phyloP scores from a whole-genome alignment of 2,329 filamentous ascomycete genomes.

The Bipolaris zeicola region DNA sequence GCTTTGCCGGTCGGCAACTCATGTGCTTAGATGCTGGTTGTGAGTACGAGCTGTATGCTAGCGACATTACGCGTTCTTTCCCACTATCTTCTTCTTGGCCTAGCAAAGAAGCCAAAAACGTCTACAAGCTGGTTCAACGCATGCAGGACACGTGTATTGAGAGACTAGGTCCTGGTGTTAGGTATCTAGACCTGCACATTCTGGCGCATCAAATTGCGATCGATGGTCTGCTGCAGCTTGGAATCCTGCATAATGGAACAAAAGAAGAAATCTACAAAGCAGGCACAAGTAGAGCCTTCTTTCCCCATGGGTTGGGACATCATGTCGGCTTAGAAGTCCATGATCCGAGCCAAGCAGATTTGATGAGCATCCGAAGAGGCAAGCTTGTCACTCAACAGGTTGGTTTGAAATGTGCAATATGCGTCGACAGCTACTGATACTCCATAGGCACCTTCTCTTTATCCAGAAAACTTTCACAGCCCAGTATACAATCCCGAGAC shows the following conservation, averaged over 20 bases:
- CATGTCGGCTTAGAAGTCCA: slow-evolving; percentile 94
- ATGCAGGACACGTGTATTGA: slow-evolving; percentile 82
- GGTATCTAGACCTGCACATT: slow-evolving; percentile 74
- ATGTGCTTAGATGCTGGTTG: slow-evolving; percentile 86
- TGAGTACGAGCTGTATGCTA: slow-evolving; percentile 84
- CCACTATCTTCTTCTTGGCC: slow-evolving; percentile 74
- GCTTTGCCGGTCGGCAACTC: slow-evolving; percentile 71
- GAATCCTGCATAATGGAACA: slow-evolving; percentile 70
- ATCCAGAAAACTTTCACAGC: slow-evolving; percentile 39
- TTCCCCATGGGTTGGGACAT: slow-evolving; percentile 89
- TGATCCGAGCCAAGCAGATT: slow-evolving; percentile 58
- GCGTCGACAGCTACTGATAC: slow-evolving; percentile 15
- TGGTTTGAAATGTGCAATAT: neutral
- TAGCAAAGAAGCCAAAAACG: slow-evolving; percentile 68
- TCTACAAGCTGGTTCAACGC: slow-evolving; percentile 77
- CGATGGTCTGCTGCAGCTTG: slow-evolving; percentile 70
- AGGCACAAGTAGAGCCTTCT: slow-evolving; percentile 85
- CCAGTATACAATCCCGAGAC: slow-evolving; percentile 39
- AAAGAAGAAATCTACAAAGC: slow-evolving; percentile 74
- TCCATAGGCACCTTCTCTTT: slow-evolving; percentile 37
- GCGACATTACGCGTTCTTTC: slow-evolving; percentile 87
- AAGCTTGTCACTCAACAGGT: slow-evolving; percentile 34
- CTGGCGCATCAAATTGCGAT: slow-evolving; percentile 75
- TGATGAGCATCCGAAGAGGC: slow-evolving; percentile 40
- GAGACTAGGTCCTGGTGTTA: slow-evolving; percentile 69